Base-by-base conservation (phyloP, 2,329 filamentous ascomycete genomes). In the Aspergillus brunneoviolaceus region DNA sequence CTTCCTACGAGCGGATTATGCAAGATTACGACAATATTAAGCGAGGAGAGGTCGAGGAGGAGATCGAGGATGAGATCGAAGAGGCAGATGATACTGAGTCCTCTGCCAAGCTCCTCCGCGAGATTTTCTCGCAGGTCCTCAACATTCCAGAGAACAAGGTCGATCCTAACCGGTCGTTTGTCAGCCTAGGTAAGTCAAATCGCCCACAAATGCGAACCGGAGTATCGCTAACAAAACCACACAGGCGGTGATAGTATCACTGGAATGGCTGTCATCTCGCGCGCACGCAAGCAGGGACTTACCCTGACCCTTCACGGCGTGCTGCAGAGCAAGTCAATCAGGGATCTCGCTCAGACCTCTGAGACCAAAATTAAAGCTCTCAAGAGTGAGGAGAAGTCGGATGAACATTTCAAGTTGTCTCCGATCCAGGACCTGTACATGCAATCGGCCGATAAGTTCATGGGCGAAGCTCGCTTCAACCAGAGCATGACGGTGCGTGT, bases 211-310 rank as follows among this genome's bases (percentile, higher is more conserved):
- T 7, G 6, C 11, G 16, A 11, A 6, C 6, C 55, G 51, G 48
- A 51, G 19, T 2, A n/a, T 14, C 54, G 49, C 60, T 67, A 57
- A 69, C 53, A 9, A 50, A 19, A 39, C 49, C 33, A 49, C 55
- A 53, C 49, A 73, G 75, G 75, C 21, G 76, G 76, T 4, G 75
- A 78, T 59, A 77, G 75, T 50, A 76, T 78, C 33, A 72, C 70
- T 35, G 75, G 74, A 50, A 77, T 77, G 74, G 70, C 72, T 9
- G 69, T 76, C 23, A 70, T 76, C 29, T 74, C 74, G 19, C 67
- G 69, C n/a, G 70, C 74, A n/a, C 72, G 74, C 23, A 75, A 72
- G 45, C 69, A 72, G 25, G 73, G 72, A 3, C 64, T 76, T 5
- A 62, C 63, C n/a, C 49, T 76, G 12, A 70, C 72, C 7, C 66